phyloP scores from a whole-genome alignment of 2,329 filamentous ascomycete species.

The Emergomyces orientalis region DNA sequence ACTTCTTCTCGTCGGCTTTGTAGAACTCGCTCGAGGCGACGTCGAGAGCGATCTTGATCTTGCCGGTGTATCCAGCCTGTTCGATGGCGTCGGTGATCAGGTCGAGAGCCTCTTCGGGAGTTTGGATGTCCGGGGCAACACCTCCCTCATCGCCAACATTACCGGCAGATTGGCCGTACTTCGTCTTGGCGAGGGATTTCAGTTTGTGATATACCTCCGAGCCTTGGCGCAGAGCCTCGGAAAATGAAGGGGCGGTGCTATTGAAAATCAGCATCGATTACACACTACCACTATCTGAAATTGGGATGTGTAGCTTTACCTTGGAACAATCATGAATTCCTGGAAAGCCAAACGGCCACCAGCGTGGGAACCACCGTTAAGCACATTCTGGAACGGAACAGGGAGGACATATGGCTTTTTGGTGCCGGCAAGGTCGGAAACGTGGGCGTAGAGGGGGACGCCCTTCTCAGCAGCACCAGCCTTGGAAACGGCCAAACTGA shows the following conservation, averaged over 20 bases:
- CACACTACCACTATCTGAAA: constrained; percentile 7
- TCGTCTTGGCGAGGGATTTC: constrained; percentile 96
- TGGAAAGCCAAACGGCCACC: constrained; percentile 93
- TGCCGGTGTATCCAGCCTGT: constrained; percentile 86
- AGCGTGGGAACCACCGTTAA: constrained; percentile 91
- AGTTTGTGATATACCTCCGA: constrained; percentile 97
- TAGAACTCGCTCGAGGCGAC: constrained; percentile 99
- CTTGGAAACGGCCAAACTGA: constrained; percentile 76
- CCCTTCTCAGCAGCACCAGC: constrained; percentile 83
- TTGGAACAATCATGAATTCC: constrained; percentile 92
- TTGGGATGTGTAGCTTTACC: constrained; percentile 41
- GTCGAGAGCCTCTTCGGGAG: constrained; percentile 88
- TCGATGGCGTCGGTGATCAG: constrained; percentile 93
- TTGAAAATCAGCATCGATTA: constrained; percentile 13
- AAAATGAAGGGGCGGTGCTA: constrained; percentile 77
- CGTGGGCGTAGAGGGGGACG: constrained; percentile 77
- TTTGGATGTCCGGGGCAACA: constrained; percentile 98
- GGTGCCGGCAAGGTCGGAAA: constrained; percentile 77
- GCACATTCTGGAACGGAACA: constrained; percentile 88
- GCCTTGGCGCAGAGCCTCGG: constrained; percentile 92
- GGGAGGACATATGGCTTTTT: constrained; percentile 88
- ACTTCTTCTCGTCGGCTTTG: constrained; percentile 96
- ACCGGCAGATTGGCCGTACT: constrained; percentile 96
- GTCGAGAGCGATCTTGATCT: constrained; percentile 98
- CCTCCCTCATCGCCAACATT: constrained; percentile 99